phyloP scores from a whole-genome alignment of 1,139 yeast genomes.

The Saccharomyces hybrid region DNA sequence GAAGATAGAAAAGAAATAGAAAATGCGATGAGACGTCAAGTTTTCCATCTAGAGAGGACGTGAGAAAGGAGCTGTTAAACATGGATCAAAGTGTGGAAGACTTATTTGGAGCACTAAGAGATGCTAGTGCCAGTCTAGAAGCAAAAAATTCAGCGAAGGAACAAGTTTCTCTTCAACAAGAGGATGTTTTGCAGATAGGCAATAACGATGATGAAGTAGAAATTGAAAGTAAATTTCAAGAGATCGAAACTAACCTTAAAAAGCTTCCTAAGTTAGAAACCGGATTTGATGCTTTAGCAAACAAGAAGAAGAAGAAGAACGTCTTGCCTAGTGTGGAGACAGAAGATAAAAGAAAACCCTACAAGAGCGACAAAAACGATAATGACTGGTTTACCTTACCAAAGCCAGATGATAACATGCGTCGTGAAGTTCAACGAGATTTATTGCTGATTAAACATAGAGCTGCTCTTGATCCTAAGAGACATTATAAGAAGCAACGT shows the following conservation, averaged over 20 bases:
- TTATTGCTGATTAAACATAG: conserved; percentile 73
- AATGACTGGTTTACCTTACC: conserved; percentile 77
- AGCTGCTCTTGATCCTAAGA: conserved; percentile 87
- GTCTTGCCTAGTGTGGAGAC: not conserved
- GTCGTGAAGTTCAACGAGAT: conserved; percentile 57
- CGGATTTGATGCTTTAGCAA: conserved; percentile 23
- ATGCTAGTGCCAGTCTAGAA: not conserved
- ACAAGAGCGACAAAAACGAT: conserved; percentile 10
- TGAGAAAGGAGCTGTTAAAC: not conserved
- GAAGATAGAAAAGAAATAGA: not conserved
- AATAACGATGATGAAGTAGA: conserved; percentile 10
- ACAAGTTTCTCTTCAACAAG: conserved; percentile 4
- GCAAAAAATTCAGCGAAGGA: not conserved
- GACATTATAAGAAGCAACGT: conserved; percentile 85
- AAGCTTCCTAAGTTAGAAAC: conserved; percentile 26
- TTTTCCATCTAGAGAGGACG: not conserved
- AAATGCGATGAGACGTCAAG: not conserved
- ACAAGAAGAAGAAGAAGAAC: conserved; percentile 8
- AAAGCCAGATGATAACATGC: conserved; percentile 65
- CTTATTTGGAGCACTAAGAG: not conserved
- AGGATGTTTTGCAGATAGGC: conserved; percentile 20
- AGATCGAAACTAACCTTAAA: conserved; percentile 24
- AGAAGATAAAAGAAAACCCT: conserved; percentile 3
- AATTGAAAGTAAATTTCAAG: conserved; percentile 19
- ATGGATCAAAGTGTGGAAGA: not conserved